Evolutionary conservation across 176 grass and related monocot genomes (phyloP).

Genomic region (Musa schizocarpa): DNA sequence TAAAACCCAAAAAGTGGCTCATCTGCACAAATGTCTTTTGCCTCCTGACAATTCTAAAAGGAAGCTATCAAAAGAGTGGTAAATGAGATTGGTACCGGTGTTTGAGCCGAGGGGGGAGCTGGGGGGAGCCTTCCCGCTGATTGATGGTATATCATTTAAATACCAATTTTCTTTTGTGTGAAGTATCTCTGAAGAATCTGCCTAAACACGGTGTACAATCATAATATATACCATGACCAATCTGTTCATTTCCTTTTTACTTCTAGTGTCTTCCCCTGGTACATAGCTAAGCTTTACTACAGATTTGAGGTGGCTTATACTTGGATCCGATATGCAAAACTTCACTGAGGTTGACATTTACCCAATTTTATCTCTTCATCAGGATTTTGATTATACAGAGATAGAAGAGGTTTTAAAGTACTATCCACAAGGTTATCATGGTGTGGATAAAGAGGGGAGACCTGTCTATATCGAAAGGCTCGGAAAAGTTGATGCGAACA

Average conservation of each 20-base stretch:
- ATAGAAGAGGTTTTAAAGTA: neutral
- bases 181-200: neutral
- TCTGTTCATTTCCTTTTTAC: neutral
- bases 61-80: neutral
- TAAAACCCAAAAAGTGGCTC: neutral
- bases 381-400: neutral
- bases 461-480: neutral
- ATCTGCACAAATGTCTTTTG: neutral
- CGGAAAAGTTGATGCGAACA: neutral
- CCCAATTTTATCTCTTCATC: neutral
- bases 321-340: too few relatives aligned
- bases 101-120: neutral
- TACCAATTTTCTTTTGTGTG: neutral
- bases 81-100: neutral
- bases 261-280: neutral
- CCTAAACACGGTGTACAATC: neutral
- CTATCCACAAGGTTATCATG: conserved; percentile 3
- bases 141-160: neutral
- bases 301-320: too few relatives aligned
- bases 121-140: neutral
- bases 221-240: neutral
- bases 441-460: conserved; percentile 4
- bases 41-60: neutral
- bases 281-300: too few relatives aligned
- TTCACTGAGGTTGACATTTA: neutral